These are phyloP conservation scores for Fonsecaea pedrosoi DNA, from an alignment of 2,329 filamentous ascomycete genomes.

Conservation along the genomic window DNA sequence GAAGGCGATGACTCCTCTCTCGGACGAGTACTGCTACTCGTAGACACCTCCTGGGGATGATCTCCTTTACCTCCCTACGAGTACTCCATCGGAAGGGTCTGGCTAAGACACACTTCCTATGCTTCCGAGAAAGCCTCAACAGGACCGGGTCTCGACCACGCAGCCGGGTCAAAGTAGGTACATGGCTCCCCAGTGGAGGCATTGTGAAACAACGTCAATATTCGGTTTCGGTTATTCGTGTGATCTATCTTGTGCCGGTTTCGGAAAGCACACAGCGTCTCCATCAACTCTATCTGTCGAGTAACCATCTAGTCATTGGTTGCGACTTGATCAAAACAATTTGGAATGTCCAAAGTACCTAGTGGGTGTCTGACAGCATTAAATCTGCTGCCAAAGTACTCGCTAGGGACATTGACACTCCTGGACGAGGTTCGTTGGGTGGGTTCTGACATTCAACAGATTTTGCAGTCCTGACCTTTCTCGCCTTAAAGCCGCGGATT, in stretches of 20 bases:
- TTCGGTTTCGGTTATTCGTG: slow-evolving; percentile 25
- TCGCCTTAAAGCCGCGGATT: not conserved
- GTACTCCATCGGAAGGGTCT: not conserved
- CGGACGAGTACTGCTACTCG: no score
- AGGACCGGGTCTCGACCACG: slow-evolving; percentile 5
- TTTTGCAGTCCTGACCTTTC: not conserved
- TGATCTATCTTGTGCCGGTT: slow-evolving; percentile 19
- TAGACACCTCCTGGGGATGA: not conserved
- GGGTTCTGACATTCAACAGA: not conserved
- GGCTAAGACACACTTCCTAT: not conserved
- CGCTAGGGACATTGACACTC: slow-evolving; percentile 9
- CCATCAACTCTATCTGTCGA: not conserved
- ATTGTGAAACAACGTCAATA: slow-evolving; percentile 28
- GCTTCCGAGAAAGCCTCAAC: not conserved
- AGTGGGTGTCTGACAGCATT: slow-evolving; percentile 12
- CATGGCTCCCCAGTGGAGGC: slow-evolving; percentile 15
- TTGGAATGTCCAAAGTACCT: slow-evolving; percentile 28
- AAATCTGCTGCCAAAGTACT: slow-evolving; percentile 24
- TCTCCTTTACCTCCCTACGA: not conserved
- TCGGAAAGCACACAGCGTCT: slow-evolving; percentile 19
- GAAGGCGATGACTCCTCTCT: not conserved
- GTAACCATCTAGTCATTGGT: not conserved
- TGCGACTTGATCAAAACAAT: slow-evolving; percentile 11
- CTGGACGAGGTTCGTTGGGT: not conserved
- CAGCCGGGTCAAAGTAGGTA: slow-evolving; percentile 11